Evolutionary conservation across 2,329 filamentous ascomycete species (phyloP), one percentile per base, ranked within the genome.

Genomic region (Colletotrichum salicis): DNA sequence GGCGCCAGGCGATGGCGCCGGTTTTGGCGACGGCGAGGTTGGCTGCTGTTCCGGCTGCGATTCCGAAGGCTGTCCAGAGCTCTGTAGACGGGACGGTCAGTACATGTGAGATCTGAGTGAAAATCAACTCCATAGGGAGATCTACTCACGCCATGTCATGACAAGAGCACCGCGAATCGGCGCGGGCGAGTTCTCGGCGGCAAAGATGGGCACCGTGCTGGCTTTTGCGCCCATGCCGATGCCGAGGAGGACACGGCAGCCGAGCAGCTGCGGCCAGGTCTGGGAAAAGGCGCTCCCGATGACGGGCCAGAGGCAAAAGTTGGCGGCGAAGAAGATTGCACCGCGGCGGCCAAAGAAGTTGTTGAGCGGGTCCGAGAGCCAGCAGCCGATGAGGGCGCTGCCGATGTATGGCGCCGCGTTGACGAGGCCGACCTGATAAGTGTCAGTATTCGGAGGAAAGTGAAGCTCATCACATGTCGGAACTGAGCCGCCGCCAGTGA

Each of bases 151-250:
- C 69, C 69, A 71, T 5, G 27, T n/a, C 69, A 71, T 71, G 70
- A 87, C 86, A n/a, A 71, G 85, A 8, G 92, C 93, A 74, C 93
- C 92, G 78, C 93, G 89, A 66, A 94, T 91, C 1, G 85, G 80
- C 1, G 92, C 90, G 0, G 93, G 93, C 0, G 91, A 88, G 68
- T 90, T 93, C 80, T 95, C 93, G 2, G 93, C 93, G 0, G 92
- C 91, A 76, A 93, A 95, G 33, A 95, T 91, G 0, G 93, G 93
- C 1, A 94, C 92, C 59, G 86, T 89, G 0, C 90, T 89, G 24
- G 90, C 90, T 78, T 95, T 95, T 19, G 92, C 87, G 33, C 93
- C 93, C 84, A 95, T 94, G 1, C 92, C 93, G 57, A 96, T 89
- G 11, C 94, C 94, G 72, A 96, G 87, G 13, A 93, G 85, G 73